Percentiles rank a stretch among this genome's conserved stretches.
These are phyloP conservation scores for Calonectria crousiana DNA, from an alignment of 2,329 filamentous ascomycete species.

Conservation along the genomic window DNA sequence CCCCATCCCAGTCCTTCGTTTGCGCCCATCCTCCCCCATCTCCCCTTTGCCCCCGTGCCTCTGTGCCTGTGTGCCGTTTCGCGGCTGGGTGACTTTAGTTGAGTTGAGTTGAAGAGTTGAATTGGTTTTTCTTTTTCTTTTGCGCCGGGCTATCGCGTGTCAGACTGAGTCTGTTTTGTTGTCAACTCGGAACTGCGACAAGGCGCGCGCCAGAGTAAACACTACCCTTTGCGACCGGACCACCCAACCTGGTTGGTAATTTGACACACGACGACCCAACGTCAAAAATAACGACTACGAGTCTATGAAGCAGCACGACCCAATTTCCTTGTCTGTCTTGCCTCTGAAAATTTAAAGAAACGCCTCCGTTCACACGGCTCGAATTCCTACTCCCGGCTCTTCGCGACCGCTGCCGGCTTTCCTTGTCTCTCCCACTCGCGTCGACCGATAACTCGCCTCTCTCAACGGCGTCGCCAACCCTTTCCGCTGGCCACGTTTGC, in stretches of 20 bases:
- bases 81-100: constrained; percentile 35
- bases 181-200: constrained; percentile 30
- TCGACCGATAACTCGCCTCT: constrained; percentile 4
- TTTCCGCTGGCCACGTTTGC: not conserved
- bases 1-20: constrained; percentile 51
- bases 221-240: constrained; percentile 33
- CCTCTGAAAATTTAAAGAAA: constrained; percentile 6
- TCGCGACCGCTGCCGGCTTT: constrained; percentile 18
- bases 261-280: not conserved
- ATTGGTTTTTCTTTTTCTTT: constrained; percentile 7
- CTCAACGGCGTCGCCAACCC: not conserved
- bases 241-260: not conserved
- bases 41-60: constrained; percentile 29
- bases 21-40: constrained; percentile 41
- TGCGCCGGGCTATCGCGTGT: constrained; percentile 25
- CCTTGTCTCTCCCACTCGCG: constrained; percentile 23
- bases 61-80: constrained; percentile 36
- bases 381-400: constrained; percentile 20
- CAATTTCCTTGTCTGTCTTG: constrained; percentile 25
- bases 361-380: constrained; percentile 8
- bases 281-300: constrained; percentile 8
- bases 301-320: constrained; percentile 7
- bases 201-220: constrained; percentile 30
- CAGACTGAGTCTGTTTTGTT: constrained; percentile 2
- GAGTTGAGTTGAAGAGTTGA: constrained; percentile 33